Percentiles rank a stretch among this genome's conserved stretches.
Conservation (phyloP, 805 yeast genomes). For the Scheffersomyces ergatensis region DNA sequence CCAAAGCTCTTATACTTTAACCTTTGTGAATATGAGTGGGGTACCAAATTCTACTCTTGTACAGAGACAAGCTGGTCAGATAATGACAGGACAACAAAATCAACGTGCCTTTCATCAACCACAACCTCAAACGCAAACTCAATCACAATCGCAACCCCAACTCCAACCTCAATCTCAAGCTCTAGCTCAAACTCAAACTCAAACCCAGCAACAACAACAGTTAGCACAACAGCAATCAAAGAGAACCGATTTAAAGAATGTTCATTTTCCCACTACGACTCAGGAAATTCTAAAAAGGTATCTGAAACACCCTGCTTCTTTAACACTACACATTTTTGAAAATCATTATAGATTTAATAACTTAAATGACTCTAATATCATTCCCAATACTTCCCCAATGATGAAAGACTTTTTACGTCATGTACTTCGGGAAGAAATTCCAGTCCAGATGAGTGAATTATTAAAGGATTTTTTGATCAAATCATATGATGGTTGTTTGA, state of each 20-base stretch:
- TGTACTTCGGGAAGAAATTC: constrained; percentile 79
- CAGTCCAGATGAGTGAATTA: constrained; percentile 86
- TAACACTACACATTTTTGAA: constrained; percentile 87
- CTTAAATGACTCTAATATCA: constrained; percentile 72
- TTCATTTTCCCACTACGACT: constrained; percentile 66
- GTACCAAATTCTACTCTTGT: too few relatives aligned
- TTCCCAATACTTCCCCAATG: constrained; percentile 76
- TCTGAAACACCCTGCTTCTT: constrained; percentile 71
- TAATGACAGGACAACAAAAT: neutral
- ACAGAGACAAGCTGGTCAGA: neutral
- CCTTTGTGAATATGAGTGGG: too few relatives aligned
- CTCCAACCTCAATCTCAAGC: constrained; percentile 44
- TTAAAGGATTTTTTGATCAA: constrained; percentile 81
- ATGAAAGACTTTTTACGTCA: constrained; percentile 77
- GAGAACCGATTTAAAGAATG: constrained; percentile 28
- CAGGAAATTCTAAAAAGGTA: constrained; percentile 75
- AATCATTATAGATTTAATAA: constrained; percentile 90
- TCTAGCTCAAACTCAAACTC: constrained; percentile 18
- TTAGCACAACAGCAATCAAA: constrained; percentile 19
- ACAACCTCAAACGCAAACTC: constrained; percentile 16
- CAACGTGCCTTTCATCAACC: constrained; percentile 4
- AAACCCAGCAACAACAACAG: constrained; percentile 17
- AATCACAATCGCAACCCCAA: constrained; percentile 24
- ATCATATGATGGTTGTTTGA: constrained; percentile 87
- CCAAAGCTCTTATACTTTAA: too few relatives aligned